Base-by-base conservation (phyloP, 1,139 yeast species). In the Pichia sp. region DNA sequence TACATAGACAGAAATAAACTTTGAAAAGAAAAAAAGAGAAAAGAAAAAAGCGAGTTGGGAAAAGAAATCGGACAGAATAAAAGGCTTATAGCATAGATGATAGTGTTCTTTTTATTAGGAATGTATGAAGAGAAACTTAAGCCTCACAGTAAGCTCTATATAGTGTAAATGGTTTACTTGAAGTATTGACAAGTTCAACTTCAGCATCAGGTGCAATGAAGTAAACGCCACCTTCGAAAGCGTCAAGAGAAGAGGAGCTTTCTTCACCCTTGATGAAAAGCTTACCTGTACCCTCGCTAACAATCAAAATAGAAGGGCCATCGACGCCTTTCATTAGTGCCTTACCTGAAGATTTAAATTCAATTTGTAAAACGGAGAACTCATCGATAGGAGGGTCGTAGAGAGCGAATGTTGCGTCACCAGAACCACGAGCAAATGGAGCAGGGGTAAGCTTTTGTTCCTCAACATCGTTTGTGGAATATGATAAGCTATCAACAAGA, bases 381-480 rank as follows among this genome's bases (percentile, higher is more conserved):
- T 93, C 99, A 58, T 85, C 96, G 68, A 93, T 93, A 59, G 99
- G 99, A 29, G 99, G 99, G 69, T 93, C 87, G 72, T 85, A 95
- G 61, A 92, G 77, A 42, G 79, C 80, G 31, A 87, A 80, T 48
- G 70, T 70, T 43, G 88, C 89, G 49, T 80, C 87, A 54, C 96
- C 95, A 11, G 73, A 67, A 30, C 90, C 80, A 69, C 84, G 82
- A 47, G 78, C 71, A 68, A 88, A 90, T 63, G 75, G 73, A 38
- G 89, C 82, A 51, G 82, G 81, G 44, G 59, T 51, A 95, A 92
- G 89, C 74, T 90, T 90, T 75, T 95, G 99, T 68, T 90, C 90
- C 62, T 85, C 90, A 45, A 92, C 97, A 30, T 96, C 84, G 53
- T 88, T 95, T 66, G 87, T 87, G 42, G 89, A 79, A 71, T 92